phyloP scores from a whole-genome alignment of 2,329 filamentous ascomycete species.

The Chaetomium sp. region DNA sequence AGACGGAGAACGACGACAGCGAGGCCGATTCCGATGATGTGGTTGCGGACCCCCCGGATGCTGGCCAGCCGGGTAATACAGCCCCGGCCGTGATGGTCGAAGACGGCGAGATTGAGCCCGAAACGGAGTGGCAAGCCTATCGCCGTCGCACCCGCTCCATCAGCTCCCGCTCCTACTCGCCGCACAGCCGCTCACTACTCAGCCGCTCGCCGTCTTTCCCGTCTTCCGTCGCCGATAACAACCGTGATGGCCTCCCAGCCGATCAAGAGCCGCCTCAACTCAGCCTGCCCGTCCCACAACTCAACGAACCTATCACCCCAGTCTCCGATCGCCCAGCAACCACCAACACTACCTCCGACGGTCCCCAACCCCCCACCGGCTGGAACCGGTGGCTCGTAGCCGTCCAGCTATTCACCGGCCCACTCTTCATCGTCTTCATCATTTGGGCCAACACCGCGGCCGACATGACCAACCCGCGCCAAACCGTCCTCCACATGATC shows the following conservation, averaged over 20 bases:
- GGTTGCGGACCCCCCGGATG: slow-evolving; percentile 27
- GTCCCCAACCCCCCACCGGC: background rate
- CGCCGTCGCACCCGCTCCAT: slow-evolving; percentile 40
- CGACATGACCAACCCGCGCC: slow-evolving; percentile 47
- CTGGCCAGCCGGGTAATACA: slow-evolving; percentile 25
- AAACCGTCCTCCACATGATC: slow-evolving; percentile 49
- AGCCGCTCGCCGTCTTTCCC: slow-evolving; percentile 29
- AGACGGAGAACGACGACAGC: slow-evolving; percentile 54
- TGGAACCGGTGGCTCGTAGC: slow-evolving; percentile 93
- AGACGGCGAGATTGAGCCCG: slow-evolving; percentile 31
- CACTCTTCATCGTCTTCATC: slow-evolving; percentile 72
- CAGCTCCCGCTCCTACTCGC: slow-evolving; percentile 9
- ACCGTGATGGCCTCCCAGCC: slow-evolving; percentile 5
- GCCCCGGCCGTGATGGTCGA: slow-evolving; percentile 34
- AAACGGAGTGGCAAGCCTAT: slow-evolving; percentile 56
- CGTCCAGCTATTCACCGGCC: slow-evolving; percentile 79
- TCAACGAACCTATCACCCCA: slow-evolving; percentile 1
- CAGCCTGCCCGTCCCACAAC: background rate
- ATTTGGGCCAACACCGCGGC: slow-evolving; percentile 63
- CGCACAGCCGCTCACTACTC: slow-evolving; percentile 18
- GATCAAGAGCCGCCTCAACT: slow-evolving; percentile 4
- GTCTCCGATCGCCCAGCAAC: slow-evolving; percentile 9
- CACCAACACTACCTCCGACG: background rate
- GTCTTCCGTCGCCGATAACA: slow-evolving; percentile 21
- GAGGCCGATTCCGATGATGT: slow-evolving; percentile 36